A percentile compares a stretch with the other conserved stretches of the same genome.
These are phyloP conservation scores for Alternaria atra DNA, from an alignment of 2,329 filamentous ascomycete species.

Conservation along the genomic window DNA sequence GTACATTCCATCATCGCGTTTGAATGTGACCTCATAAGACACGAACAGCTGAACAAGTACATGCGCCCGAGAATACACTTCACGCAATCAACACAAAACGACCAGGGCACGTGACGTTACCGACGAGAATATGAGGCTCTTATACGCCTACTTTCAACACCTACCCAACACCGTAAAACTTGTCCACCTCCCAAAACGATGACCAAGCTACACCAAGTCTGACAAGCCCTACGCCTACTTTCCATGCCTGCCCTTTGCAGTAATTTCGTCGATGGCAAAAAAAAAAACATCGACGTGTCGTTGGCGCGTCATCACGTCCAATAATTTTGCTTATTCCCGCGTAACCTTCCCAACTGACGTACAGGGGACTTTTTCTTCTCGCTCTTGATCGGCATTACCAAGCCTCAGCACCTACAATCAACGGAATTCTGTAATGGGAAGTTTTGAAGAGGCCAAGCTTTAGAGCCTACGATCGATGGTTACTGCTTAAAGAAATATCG, in stretches of 20 bases:
- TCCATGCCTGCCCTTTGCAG: slow-evolving; percentile 11
- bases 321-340: slow-evolving; percentile 6
- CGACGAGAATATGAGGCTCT: slow-evolving; percentile 12
- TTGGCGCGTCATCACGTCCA: not conserved
- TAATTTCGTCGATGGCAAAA: not conserved
- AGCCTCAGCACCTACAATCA: slow-evolving; percentile 12
- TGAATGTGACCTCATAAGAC: not conserved
- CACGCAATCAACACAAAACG: not conserved
- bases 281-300: not conserved
- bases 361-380: not conserved
- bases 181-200: not conserved
- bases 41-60: not conserved
- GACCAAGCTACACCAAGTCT: slow-evolving; percentile 8
- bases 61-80: not conserved
- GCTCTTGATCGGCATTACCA: slow-evolving; percentile 8
- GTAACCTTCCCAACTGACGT: not conserved
- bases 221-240: slow-evolving; percentile 19
- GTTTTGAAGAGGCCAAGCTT: slow-evolving; percentile 11
- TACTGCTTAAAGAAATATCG: slow-evolving; percentile 12
- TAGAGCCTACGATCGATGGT: slow-evolving; percentile 13
- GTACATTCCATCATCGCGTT: not conserved
- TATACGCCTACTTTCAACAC: slow-evolving; percentile 19
- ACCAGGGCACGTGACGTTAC: not conserved
- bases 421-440: slow-evolving; percentile 7
- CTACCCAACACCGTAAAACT: slow-evolving; percentile 13